Base-by-base conservation (phyloP, 169 alveolate species). In the Plasmodium inui region DNA sequence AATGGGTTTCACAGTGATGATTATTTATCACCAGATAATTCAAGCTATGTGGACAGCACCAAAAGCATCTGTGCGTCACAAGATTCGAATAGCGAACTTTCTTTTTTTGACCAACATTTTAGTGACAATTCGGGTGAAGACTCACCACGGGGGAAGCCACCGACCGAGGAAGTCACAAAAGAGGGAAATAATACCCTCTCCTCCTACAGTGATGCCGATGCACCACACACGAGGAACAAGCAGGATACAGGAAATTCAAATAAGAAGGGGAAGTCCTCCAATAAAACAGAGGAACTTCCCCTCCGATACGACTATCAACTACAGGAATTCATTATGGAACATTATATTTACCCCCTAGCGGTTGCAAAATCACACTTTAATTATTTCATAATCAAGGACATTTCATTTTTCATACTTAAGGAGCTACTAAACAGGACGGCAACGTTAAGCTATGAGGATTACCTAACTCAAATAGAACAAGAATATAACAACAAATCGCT, bases 261-360 rank as follows among this genome's bases (percentile, higher is more conserved):
- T 19, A 39, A 19, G 78, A 44, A 46, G 19, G 67, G 2, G 9
- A 39, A 22, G 3, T 34, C 81, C 8, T 22, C 81, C 30, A 74
- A 50, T 19, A 44, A 44, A 9, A 22, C 50, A 22, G 82, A 70
- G 2, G 82, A 32, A 37, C 46, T 88, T 5, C 86, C 86, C 19
- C 22, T 88, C 81, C 79, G 97, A 73, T 92, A 95, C 34, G 97
- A 96, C 76, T 96, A 88, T 76, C 97, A 97, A 32, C 92, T 97
- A 57, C 98, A 97, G 57, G 98, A 97, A 95, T 98, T 96, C 82
- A 96, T 96, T 32, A 97, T 98, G 73, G 98, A 97, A 90, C 98
- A 97, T 93, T 95, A 94, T 74, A 92, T 97, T 72, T 95, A 96
- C 44, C 98, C 98, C 26, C 91, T 97, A 57, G 98, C 98, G 34